phyloP scores from a whole-genome alignment of 2,329 filamentous ascomycete species.

The Penicillium sp. region DNA sequence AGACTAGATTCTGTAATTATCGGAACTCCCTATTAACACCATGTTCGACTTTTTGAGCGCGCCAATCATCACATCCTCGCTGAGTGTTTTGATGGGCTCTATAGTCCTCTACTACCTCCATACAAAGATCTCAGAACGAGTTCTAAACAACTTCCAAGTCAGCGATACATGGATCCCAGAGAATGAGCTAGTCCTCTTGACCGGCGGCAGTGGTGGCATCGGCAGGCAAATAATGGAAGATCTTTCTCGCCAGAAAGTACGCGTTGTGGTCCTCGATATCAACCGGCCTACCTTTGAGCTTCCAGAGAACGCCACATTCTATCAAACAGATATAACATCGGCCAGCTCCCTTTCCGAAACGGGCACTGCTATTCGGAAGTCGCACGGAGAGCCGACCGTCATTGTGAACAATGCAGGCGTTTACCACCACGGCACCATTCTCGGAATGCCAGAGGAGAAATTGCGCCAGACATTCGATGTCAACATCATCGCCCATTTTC shows the following conservation, averaged over 20 bases:
- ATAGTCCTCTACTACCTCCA: neutral
- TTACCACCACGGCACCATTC: slow-evolving; percentile 34
- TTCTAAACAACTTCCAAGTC: neutral
- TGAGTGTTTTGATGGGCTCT: neutral
- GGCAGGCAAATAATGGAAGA: slow-evolving; percentile 18
- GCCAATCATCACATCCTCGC: neutral
- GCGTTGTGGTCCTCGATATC: slow-evolving; percentile 12
- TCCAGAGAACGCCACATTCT: slow-evolving; percentile 14
- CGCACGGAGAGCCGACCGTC: slow-evolving; percentile 33
- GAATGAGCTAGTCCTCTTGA: slow-evolving; percentile 16
- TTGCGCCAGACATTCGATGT: slow-evolving; percentile 42
- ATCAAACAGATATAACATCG: slow-evolving; percentile 25
- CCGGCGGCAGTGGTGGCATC: slow-evolving; percentile 17
- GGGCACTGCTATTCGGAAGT: slow-evolving; percentile 25
- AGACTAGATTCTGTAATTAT: neutral
- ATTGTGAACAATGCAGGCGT: slow-evolving; percentile 43
- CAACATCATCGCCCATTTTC: slow-evolving; percentile 43
- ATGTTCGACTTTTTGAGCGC: neutral
- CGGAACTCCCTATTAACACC: neutral
- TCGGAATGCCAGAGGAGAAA: slow-evolving; percentile 33
- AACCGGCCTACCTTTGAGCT: slow-evolving; percentile 3
- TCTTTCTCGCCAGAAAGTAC: slow-evolving; percentile 4
- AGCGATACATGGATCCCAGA: slow-evolving; percentile 7
- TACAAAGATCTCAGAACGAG: neutral
- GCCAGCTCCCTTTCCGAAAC: slow-evolving; percentile 12